Conservation (phyloP, 129 eudicot genomes). For the Tagetes erecta region DNA sequence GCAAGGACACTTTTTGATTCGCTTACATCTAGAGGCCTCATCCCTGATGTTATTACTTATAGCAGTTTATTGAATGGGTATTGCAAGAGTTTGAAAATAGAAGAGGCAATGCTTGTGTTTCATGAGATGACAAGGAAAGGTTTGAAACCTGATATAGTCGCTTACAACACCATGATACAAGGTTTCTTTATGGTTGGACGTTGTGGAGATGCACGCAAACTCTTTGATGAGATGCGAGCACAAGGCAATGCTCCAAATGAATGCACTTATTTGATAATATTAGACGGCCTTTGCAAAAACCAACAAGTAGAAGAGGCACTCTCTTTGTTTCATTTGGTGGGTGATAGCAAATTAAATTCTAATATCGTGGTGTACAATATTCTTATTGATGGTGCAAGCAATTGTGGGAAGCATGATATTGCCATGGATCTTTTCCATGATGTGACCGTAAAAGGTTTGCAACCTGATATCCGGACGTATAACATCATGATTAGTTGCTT, state of each 20-base stretch:
- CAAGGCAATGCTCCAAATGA: not conserved
- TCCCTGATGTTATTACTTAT: not conserved
- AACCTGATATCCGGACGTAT: constrained; percentile 9
- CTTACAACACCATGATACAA: not conserved
- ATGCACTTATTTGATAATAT: not conserved
- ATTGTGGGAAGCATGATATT: not conserved
- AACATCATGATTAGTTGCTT: constrained; percentile 10
- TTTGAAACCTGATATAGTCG: not conserved
- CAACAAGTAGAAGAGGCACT: constrained; percentile 13
- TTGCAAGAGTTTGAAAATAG: not conserved
- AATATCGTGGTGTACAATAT: not conserved
- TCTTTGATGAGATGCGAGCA: constrained; percentile 8
- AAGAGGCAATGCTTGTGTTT: not conserved
- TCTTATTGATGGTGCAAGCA: not conserved
- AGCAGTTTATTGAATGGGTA: not conserved
- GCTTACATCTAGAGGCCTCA: not conserved
- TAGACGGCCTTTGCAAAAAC: constrained; percentile 21
- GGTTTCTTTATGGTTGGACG: constrained; percentile 3
- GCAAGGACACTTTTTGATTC: not conserved
- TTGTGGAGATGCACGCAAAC: constrained; percentile 3
- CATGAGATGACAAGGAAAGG: not conserved
- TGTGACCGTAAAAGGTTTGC: not conserved
- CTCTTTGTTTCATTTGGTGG: constrained; percentile 3
- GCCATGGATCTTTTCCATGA: constrained; percentile 2
- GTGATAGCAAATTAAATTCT: constrained; percentile 4